phyloP scores from a whole-genome alignment of 345 rosid genomes.

The Citropsis articulata region DNA sequence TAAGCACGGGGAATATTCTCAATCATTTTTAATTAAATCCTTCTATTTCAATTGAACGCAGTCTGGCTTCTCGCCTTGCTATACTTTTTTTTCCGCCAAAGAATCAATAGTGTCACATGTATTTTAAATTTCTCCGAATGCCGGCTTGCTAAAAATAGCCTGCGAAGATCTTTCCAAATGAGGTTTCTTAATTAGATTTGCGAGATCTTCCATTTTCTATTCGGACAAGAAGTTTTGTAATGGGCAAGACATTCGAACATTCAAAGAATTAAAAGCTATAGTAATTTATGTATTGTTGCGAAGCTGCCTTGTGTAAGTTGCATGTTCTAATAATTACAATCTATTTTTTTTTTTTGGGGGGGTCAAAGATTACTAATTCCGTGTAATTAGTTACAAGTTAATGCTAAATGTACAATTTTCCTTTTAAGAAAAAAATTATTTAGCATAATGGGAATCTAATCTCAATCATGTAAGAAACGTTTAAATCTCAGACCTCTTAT shows the following conservation, averaged over 20 bases:
- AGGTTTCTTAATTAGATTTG: no score
- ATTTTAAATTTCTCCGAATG: neutral
- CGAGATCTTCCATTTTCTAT: neutral
- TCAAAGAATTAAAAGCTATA: neutral
- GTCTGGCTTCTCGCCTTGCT: neutral
- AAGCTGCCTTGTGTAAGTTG: no score
- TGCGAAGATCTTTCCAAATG: neutral
- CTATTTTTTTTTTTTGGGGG: no score
- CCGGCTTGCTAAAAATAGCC: conserved; percentile 1
- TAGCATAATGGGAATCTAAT: no score
- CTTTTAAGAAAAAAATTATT: no score
- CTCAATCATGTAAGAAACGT: no score
- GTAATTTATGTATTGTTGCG: neutral
- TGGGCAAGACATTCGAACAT: neutral
- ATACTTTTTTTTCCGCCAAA: no score
- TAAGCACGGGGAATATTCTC: neutral
- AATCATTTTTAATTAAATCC: neutral
- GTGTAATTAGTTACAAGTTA: no score
- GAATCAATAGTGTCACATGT: neutral
- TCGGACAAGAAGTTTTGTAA: neutral
- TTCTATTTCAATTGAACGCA: neutral
- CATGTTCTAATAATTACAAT: no score
- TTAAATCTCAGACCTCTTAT: no score
- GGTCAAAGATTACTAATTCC: no score
- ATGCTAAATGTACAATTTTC: no score